Base-by-base conservation (phyloP, 2,329 filamentous ascomycete genomes). In the Aspergillus sp. region DNA sequence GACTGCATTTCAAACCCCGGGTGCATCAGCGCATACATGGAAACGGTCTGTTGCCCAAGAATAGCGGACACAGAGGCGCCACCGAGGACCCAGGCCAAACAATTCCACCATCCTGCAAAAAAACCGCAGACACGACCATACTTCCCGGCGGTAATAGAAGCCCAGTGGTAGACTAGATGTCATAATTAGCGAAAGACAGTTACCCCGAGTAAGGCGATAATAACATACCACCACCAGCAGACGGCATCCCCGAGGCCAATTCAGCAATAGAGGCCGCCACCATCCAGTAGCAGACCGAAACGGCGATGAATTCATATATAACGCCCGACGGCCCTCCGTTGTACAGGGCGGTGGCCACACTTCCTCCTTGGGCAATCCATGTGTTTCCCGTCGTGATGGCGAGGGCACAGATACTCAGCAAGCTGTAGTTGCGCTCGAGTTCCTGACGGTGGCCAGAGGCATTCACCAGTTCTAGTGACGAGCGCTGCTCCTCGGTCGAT, bases 361-460 rank as follows among this genome's bases (percentile, higher is more conserved):
- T 86, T 12, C 85, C 85, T 54, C 84, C 86, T 58, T 87, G 74
- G 6, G 85, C 84, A 54, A 85, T 80, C 85, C 85, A 89, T 17
- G 85, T 85, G 65, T 87, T 87, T 69, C 87, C 85, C 23, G 86
- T 83, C 1, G 84, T 87, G 51, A 88, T 72, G 0, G 83, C 85
- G 46, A 85, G 77, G 23, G 83, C 84, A 52, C 84, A 84, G 43
- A 87, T 81, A 51, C 81, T 82, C 47, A 86, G 64, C 8, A 88
- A 73, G 37, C 83, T 81, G 69, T 87, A 88, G 65, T 88, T 86
- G 15, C 86, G 79, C 57, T 82, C 81, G 39, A 89, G 73, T 68
- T 88, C 85, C 69, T 88, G 85, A 60, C 76, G 77, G 70, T 88
- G 85, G 6, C 86, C 86, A 2, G 86, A 86, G 1, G 84, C 84